Base-by-base conservation (phyloP, 371 early-diverging fungal genomes). In the Mucor velutinosus region DNA sequence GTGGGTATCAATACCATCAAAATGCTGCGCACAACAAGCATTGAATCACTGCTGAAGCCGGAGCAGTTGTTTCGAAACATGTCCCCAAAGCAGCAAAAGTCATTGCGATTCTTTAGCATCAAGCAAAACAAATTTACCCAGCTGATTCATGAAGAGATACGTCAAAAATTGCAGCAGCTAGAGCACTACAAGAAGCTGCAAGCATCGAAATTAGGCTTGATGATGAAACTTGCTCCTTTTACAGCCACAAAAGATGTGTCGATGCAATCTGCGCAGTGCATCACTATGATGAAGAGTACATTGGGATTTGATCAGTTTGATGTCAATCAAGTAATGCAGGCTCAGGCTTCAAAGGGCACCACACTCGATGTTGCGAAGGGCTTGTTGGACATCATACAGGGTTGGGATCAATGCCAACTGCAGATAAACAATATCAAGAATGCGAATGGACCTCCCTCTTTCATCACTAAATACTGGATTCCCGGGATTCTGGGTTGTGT, bases 391-490 rank as follows among this genome's bases (percentile, higher is more conserved):
- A n/a, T 60, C 39, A 30, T 30, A 17, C 15, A 41, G 7, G 45
- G 30, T 17, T 60, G 60, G 60, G 29, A 25, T 7, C 12, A 25
- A n/a, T 59, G 25, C 15, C 37, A 39, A 21, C 4, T 17, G 3
- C 41, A 30, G 15, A 45, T 60, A n/a, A 25, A 27, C 0, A 5
- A 51, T 0, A 39, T 43, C 0, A 74, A 69, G 39, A 30, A 66
- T 35, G 23, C 57, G 0, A 77, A 87, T 62, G 83, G 84, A 3
- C 80, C 72, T 4, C 87, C 87, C 3, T 74, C 83, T 3, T 15
- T 45, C 7, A 7, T 82, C 12, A 78, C 82, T 7, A 83, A 91
- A 2, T 84, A 78, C 57, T 93, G 92, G 93, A 71, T 88, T 10
- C 90, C 91, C 4, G 72, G 58, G 0, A n/a, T 82, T 21, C 8